A percentile compares a stretch with the other conserved stretches of the same genome.
These are phyloP conservation scores for Penicillium subrubescens DNA, from an alignment of 495 filamentous ascomycete species.

Conservation along the genomic window DNA sequence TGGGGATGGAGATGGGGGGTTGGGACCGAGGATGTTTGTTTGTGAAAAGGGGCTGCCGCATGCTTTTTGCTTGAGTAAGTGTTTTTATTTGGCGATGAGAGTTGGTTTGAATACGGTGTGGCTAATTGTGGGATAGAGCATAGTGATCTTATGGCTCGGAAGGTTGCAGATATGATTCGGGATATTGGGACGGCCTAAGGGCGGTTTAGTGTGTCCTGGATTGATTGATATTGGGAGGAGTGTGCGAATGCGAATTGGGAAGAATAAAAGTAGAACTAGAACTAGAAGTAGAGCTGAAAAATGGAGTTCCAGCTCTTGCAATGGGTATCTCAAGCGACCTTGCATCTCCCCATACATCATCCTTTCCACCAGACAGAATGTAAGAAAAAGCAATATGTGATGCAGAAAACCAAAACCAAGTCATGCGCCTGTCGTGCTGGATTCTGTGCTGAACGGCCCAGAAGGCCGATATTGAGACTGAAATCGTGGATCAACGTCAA, in stretches of 20 bases:
- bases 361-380: conserved; percentile 3
- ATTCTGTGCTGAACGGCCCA: conserved; percentile 5
- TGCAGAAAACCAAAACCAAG: conserved; percentile 14
- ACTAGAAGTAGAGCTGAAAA: conserved; percentile 2
- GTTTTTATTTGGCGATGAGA: not conserved
- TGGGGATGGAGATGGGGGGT: conserved; percentile 3
- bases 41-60: conserved; percentile 75
- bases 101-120: not conserved
- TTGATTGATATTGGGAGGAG: not conserved
- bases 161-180: conserved; percentile 62
- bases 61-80: conserved; percentile 78
- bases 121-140: conserved; percentile 47
- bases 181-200: conserved; percentile 43
- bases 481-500: not conserved
- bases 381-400: conserved; percentile 6
- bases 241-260: not conserved
- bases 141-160: conserved; percentile 66
- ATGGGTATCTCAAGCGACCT: conserved; percentile 38
- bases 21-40: conserved; percentile 69
- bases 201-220: not conserved
- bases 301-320: conserved; percentile 3
- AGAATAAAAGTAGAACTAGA: not conserved
- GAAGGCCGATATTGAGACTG: not conserved
- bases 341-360: conserved; percentile 13
- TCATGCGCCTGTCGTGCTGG: conserved; percentile 15